Evolutionary conservation across 768 basidiomycete genomes (phyloP), one percentile per base, ranked within the genome.

Genomic region (Mycena polygramma): DNA sequence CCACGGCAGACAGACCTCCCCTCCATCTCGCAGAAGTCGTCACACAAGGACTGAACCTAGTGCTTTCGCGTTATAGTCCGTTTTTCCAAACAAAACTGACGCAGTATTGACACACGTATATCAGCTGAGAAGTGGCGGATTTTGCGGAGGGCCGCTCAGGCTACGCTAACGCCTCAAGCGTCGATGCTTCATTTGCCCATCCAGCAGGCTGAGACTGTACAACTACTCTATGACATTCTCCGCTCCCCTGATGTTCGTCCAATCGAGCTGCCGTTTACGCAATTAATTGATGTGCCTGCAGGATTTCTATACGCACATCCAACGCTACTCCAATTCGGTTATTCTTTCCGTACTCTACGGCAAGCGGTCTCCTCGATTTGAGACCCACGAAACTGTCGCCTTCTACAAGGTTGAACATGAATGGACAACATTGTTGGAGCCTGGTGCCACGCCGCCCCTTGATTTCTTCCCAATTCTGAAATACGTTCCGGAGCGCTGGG

Each of bases 381-480:
- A 74, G 14, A 76, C 76, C 9, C 73, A 75, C 11, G 77, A 77
- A 19, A 73, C 77, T 6, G 61, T 68, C 19, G 75, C 73, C 20
- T 81, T 80, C 66, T 76, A 77, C 69, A 68, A 79, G 24, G 77
- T 70, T 43, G 72, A 77, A 57, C 76, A 76, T 35, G 61, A 75
- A 41, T 80, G 77, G 73, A 67, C 74, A 11, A 64, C 75, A 9
- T 72, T 76, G 10, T 66, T 80, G 22, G 79, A 79, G 36, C 76
- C 79, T 17, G 80, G 82, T 24, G 77, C 80, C n/a, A 75, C 79
- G 53, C 81, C 82, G 7, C 82, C 82, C 8, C 70, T 83, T 10
- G 82, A 83, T 58, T 46, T 79, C 19, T 65, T 83, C 43, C 81
- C 82, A 3, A 67, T 81, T 30, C 69, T 83, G 17, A 73, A 73